Percentiles rank a stretch among this genome's conserved stretches.
Evolutionary conservation across 2,329 filamentous ascomycete species (phyloP).

Genomic region (Aureobasidium sp.): DNA sequence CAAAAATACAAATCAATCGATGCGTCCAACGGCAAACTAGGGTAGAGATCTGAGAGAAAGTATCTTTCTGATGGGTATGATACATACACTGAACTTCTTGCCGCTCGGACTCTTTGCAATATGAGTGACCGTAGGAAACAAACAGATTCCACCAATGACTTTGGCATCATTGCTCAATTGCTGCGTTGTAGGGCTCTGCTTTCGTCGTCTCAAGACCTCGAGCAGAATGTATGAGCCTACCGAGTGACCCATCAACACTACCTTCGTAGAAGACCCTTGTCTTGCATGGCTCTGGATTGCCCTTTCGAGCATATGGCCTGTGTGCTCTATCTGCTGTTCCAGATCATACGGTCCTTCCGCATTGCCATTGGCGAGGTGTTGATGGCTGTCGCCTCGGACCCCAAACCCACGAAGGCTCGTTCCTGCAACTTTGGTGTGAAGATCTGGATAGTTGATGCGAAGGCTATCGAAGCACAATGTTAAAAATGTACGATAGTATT

Average conservation of each 20-base stretch:
- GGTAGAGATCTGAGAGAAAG: neutral
- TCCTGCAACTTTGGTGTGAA: slow-evolving; percentile 10
- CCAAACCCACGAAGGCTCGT: slow-evolving; percentile 34
- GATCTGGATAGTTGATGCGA: neutral
- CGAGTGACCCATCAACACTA: slow-evolving; percentile 38
- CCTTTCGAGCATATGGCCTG: slow-evolving; percentile 34
- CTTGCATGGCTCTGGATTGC: slow-evolving; percentile 19
- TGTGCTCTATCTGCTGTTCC: slow-evolving; percentile 42
- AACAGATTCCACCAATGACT: slow-evolving; percentile 27
- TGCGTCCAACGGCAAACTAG: neutral
- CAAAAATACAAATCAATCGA: neutral
- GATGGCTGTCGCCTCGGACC: slow-evolving; percentile 15
- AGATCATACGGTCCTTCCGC: slow-evolving; percentile 31
- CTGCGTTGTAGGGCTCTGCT: neutral
- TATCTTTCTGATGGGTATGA: neutral
- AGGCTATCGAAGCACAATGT: slow-evolving; percentile 47
- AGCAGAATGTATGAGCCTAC: slow-evolving; percentile 39
- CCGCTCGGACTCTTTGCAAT: slow-evolving; percentile 37
- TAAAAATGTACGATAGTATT: slow-evolving; percentile 64
- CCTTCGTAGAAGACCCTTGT: slow-evolving; percentile 13
- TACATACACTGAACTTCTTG: slow-evolving; percentile 29
- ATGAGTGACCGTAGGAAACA: slow-evolving; percentile 41
- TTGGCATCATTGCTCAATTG: slow-evolving; percentile 16
- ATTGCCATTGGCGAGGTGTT: neutral
- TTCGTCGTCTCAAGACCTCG: slow-evolving; percentile 29